Conservation (phyloP, 176 grass and related monocot species). For the Triticum turgidum region DNA sequence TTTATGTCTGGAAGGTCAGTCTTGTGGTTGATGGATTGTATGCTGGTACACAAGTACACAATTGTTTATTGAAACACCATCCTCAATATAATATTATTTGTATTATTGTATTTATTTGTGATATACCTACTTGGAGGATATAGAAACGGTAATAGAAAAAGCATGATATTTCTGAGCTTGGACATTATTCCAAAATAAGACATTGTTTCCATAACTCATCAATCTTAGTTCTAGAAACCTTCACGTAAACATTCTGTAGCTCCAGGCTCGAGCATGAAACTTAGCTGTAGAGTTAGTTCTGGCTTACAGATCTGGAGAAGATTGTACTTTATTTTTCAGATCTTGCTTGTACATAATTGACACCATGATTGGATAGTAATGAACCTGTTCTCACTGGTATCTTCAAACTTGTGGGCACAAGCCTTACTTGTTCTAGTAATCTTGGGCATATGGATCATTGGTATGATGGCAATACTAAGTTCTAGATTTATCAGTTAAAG, state of each 20-base stretch:
- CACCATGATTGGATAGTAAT: not conserved
- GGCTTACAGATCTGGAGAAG: no score
- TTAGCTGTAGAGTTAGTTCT: not conserved
- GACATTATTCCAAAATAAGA: not conserved
- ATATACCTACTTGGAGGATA: not conserved
- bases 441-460: not conserved
- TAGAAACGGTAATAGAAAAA: not conserved
- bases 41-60: not conserved
- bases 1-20: constrained; percentile 12
- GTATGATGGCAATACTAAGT: not conserved
- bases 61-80: not conserved
- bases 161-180: not conserved
- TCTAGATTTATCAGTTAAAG: not conserved
- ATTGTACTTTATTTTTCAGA: not conserved
- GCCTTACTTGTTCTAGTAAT: not conserved
- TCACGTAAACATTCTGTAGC: not conserved
- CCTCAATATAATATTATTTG: not conserved
- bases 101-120: not conserved
- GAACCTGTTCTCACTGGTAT: not conserved
- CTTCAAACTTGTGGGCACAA: not conserved
- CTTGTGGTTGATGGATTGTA: constrained; percentile 14
- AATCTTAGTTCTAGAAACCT: not conserved
- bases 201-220: not conserved
- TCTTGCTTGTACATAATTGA: not conserved
- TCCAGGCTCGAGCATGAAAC: not conserved